These are phyloP conservation scores for Erigeron philadelphicus DNA, from an alignment of 140 eudicot genomes.

Conservation along the genomic window DNA sequence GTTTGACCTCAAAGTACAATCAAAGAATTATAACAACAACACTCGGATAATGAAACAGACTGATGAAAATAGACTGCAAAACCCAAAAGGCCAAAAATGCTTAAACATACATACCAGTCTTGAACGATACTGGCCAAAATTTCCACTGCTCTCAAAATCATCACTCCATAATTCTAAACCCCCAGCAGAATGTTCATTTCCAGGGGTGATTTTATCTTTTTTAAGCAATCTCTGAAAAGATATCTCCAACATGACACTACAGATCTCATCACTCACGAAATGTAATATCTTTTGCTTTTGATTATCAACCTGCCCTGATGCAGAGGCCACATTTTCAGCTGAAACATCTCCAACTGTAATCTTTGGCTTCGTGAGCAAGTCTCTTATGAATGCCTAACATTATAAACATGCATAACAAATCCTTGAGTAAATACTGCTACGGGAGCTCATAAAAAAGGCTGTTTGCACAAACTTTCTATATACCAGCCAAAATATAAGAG, in stretches of 20 bases:
- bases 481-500: conserved; percentile 95
- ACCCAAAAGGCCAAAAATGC: conserved; percentile 16
- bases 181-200: conserved; percentile 40
- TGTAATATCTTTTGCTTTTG: conserved; percentile 54
- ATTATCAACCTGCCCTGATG: conserved; percentile 53
- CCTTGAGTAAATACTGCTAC: conserved; percentile 19
- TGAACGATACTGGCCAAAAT: conserved; percentile 79
- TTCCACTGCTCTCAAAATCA: conserved; percentile 79
- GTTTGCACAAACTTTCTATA: conserved; percentile 13
- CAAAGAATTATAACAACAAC: neutral
- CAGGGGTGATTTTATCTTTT: conserved; percentile 70
- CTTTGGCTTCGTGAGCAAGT: conserved; percentile 68
- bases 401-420: conserved; percentile 24
- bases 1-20: neutral
- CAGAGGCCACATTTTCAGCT: conserved; percentile 38
- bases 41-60: neutral
- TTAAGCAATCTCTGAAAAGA: conserved; percentile 74
- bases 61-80: conserved; percentile 9
- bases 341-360: conserved; percentile 44
- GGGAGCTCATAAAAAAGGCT: conserved; percentile 17
- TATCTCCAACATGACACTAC: conserved; percentile 56
- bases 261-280: conserved; percentile 66
- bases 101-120: conserved; percentile 57
- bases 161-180: conserved; percentile 83
- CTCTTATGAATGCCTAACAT: conserved; percentile 70